Evolutionary conservation across 176 grass and related monocot species (phyloP).

Genomic region (Aegilops sharonensis): DNA sequence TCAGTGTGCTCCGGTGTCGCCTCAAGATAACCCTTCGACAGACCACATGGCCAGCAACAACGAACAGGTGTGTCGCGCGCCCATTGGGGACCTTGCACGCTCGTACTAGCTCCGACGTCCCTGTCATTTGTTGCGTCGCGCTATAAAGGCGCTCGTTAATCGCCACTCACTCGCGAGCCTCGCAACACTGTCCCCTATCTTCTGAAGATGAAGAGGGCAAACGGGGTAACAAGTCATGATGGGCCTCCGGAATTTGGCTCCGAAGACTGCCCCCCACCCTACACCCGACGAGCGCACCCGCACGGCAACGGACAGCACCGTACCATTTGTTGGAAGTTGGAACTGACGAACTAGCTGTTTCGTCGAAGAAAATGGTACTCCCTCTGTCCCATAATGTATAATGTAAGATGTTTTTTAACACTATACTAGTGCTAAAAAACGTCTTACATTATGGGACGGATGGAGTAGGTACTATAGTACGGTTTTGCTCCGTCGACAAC

Average conservation of each 20-base stretch:
- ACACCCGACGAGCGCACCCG: background rate
- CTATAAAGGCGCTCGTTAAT: background rate
- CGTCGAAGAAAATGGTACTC: background rate
- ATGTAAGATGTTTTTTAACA: no score
- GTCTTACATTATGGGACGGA: no score
- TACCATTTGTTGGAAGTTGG: background rate
- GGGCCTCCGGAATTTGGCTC: background rate
- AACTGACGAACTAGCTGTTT: background rate
- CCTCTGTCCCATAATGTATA: no score
- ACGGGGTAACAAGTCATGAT: background rate
- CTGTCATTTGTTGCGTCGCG: background rate
- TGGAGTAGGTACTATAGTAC: no score
- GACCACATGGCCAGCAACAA: background rate
- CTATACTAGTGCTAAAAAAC: no score
- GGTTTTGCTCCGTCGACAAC: no score
- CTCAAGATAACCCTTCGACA: background rate
- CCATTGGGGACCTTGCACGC: background rate
- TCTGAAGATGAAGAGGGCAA: background rate
- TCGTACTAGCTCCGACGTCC: background rate
- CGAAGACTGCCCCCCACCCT: background rate
- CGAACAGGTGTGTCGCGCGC: background rate
- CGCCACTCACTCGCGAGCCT: background rate
- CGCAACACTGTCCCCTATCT: background rate
- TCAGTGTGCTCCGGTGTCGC: background rate
- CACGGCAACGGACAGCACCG: background rate